Conservation (phyloP, 306 rosid genomes). For the Canavalia ensiformis region DNA sequence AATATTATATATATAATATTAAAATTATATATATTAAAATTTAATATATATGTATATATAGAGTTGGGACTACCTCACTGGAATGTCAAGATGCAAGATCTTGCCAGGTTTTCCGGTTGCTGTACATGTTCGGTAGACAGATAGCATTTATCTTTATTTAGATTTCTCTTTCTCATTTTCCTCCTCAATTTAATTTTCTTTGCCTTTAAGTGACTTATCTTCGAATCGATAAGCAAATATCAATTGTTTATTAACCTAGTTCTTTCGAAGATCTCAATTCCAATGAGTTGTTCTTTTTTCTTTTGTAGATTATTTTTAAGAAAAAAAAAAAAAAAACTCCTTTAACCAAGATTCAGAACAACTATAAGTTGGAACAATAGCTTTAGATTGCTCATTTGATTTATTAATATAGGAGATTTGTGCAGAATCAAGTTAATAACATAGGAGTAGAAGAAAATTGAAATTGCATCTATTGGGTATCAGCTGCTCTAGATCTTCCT, state of each 20-base stretch:
- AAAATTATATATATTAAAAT: too few relatives aligned
- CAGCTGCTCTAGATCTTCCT: too few relatives aligned
- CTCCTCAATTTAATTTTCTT: not conserved
- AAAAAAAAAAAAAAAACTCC: not conserved
- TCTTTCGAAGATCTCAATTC: not conserved
- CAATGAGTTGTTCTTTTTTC: not conserved
- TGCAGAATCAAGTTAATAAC: too few relatives aligned
- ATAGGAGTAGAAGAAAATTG: too few relatives aligned
- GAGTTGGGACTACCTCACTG: not conserved
- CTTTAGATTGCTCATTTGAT: too few relatives aligned
- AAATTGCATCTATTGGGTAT: too few relatives aligned
- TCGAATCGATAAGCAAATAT: not conserved
- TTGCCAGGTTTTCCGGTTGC: not conserved
- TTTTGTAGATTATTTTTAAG: too few relatives aligned
- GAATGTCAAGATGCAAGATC: not conserved
- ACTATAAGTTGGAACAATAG: not conserved
- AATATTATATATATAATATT: too few relatives aligned
- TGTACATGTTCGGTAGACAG: not conserved
- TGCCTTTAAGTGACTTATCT: not conserved
- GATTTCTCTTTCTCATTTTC: not conserved
- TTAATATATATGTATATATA: too few relatives aligned
- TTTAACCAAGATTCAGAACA: not conserved
- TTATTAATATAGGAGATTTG: too few relatives aligned
- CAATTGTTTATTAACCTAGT: not conserved
- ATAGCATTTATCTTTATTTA: slow-evolving; percentile 9